Evolutionary conservation across 805 yeast species (phyloP).

Genomic region (Barnettozyma populi): DNA sequence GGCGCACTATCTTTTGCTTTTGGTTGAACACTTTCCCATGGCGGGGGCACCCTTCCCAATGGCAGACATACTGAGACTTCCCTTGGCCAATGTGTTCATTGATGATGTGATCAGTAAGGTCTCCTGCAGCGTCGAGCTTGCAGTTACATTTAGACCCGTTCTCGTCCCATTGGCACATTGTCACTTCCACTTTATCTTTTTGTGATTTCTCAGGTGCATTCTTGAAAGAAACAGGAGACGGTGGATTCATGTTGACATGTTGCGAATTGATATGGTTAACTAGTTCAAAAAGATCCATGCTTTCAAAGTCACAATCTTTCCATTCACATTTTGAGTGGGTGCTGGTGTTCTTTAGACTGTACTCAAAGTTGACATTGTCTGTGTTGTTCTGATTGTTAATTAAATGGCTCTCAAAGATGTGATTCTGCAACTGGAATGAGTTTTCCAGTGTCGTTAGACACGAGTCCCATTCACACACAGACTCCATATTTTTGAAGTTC

Average conservation of each 20-base stretch:
- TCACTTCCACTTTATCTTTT: constrained; percentile 8
- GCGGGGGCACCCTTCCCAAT: constrained; percentile 77
- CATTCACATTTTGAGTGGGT: constrained; percentile 52
- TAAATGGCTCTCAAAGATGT: constrained; percentile 46
- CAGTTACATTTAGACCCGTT: constrained; percentile 37
- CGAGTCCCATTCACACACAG: constrained; percentile 65
- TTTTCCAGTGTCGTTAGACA: constrained; percentile 43
- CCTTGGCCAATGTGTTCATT: constrained; percentile 70
- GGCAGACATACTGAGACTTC: constrained; percentile 60
- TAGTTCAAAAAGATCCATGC: constrained; percentile 47
- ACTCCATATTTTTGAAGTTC: constrained; percentile 32
- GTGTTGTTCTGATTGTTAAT: constrained; percentile 23
- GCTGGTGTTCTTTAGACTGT: constrained; percentile 7
- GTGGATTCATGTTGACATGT: constrained; percentile 26
- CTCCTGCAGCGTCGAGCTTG: constrained; percentile 47
- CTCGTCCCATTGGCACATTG: constrained; percentile 22
- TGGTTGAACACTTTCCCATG: constrained; percentile 61
- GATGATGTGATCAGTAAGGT: constrained; percentile 66
- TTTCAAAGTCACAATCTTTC: constrained; percentile 60
- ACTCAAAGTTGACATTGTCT: background rate
- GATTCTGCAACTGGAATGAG: constrained; percentile 41
- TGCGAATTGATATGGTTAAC: constrained; percentile 51
- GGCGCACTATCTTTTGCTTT: constrained; percentile 81
- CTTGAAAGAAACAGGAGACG: background rate
- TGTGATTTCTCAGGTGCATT: background rate